Evolutionary conservation across 257 asterid genomes (phyloP).

Genomic region (Solanum pinnatisectum): DNA sequence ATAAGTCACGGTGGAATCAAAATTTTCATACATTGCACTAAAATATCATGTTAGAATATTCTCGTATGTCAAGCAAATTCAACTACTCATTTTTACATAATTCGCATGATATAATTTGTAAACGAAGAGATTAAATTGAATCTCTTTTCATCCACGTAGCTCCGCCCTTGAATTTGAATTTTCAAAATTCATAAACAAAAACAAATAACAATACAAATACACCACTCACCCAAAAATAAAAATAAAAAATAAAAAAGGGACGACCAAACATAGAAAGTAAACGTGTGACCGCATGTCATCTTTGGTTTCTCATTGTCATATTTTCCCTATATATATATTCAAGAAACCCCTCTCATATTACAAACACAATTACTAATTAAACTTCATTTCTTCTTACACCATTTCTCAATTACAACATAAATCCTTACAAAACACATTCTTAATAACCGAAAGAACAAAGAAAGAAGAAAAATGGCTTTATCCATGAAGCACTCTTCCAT

Average conservation of each 20-base stretch:
- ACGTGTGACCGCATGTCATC: not conserved
- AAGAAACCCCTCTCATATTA: not conserved
- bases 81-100: rapidly evolving
- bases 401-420: not conserved
- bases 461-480: conserved; percentile 24
- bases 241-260: too few relatives aligned
- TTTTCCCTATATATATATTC: not conserved
- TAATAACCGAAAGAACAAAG: not conserved
- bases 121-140: not conserved
- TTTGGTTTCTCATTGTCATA: not conserved
- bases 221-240: too few relatives aligned
- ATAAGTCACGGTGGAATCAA: rapidly evolving
- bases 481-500: conserved; percentile 10
- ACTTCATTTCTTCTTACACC: not conserved
- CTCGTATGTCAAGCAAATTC: not conserved
- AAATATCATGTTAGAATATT: not conserved
- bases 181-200: not conserved
- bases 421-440: not conserved
- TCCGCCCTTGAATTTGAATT: not conserved
- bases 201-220: not conserved
- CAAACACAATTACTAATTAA: not conserved
- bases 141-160: not conserved
- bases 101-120: not conserved
- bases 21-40: not conserved
- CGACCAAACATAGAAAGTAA: not conserved